Base-by-base conservation (phyloP, 2,329 filamentous ascomycete species). In the Fusarium sacchari region DNA sequence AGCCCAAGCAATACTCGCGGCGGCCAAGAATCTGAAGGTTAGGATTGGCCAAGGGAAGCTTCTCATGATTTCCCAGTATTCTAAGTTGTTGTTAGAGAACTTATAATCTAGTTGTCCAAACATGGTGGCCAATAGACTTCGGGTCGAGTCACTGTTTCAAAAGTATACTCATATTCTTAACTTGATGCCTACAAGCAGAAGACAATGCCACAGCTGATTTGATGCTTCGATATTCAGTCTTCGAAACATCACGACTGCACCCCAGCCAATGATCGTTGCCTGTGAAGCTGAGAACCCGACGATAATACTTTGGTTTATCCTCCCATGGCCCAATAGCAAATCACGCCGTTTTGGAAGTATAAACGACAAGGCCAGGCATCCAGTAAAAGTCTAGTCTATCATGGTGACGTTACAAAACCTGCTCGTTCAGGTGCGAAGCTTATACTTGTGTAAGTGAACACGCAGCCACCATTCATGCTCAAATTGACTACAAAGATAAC, bases 41-140 rank as follows among this genome's bases (percentile, higher is more conserved):
- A 6, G 5, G 8, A 17, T 12, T 36, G 49, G n/a, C 11, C 2
- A 15, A 12, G 11, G 4, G 3, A 17, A 20, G 5, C 14, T 14
- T 13, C 17, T 11, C 17, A 20, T 3, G 6, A 3, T 1, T 14
- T 34, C 2, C 18, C 11, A 6, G 10, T 14, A 14, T 34, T 5
- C 10, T 15, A 22, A 15, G 2, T 5, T 6, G 12, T 1, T 15
- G n/a, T 8, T 26, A 6, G 18, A 36, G 20, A 8, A 1, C 3
- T 3, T 26, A 36, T 26, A 22, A 13, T 12, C 36, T 22, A 18
- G 9, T 52, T 6, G 1, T 9, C n/a, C 3, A 6, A n/a, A 22
- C 0, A 20, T 11, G 11, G n/a, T 14, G 7, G 12, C 22, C 7
- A 18, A 34, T n/a, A n/a, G 22, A 13, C 3, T 2, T n/a, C 14